Percentiles rank a stretch among this genome's conserved stretches.
phyloP scores from a whole-genome alignment of 345 rosid species.

The Raphanus raphanistrum region DNA sequence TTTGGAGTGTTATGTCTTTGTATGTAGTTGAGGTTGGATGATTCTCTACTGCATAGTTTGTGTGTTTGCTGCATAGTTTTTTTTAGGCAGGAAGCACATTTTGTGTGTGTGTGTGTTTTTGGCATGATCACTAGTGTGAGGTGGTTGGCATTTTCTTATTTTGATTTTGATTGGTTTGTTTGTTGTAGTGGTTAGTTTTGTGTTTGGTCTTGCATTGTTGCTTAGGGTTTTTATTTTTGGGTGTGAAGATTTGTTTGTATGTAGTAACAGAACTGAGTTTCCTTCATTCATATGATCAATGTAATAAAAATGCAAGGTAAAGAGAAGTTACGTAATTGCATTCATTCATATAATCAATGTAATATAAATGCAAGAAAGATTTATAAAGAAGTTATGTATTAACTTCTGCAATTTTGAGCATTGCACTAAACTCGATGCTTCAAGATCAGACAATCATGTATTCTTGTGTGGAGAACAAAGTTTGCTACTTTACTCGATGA shows the following conservation, averaged over 20 bases:
- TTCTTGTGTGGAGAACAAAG: too few relatives aligned
- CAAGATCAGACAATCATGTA: too few relatives aligned
- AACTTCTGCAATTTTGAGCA: too few relatives aligned
- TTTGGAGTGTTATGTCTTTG: neutral
- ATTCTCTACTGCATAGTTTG: neutral
- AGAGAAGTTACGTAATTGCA: too few relatives aligned
- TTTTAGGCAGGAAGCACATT: slow-evolving; percentile 32
- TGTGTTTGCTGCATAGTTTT: slow-evolving; percentile 37
- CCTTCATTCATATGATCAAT: neutral
- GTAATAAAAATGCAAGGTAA: neutral
- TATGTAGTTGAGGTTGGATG: neutral
- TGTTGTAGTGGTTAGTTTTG: neutral
- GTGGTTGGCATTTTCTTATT: slow-evolving; percentile 20
- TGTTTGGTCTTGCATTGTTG: neutral
- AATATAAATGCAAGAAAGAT: too few relatives aligned
- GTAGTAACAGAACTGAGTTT: slow-evolving; percentile 16
- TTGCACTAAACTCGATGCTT: too few relatives aligned
- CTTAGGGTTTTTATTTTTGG: neutral
- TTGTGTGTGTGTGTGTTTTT: neutral
- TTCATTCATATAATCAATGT: too few relatives aligned
- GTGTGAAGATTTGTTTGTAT: slow-evolving; percentile 25
- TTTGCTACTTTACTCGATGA: too few relatives aligned
- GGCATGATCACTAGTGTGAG: slow-evolving; percentile 23
- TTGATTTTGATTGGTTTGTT: slow-evolving; percentile 20
- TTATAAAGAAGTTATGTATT: too few relatives aligned